Evolutionary conservation across 2,329 filamentous ascomycete genomes (phyloP).

Genomic region (Stachybotrys echinatus): DNA sequence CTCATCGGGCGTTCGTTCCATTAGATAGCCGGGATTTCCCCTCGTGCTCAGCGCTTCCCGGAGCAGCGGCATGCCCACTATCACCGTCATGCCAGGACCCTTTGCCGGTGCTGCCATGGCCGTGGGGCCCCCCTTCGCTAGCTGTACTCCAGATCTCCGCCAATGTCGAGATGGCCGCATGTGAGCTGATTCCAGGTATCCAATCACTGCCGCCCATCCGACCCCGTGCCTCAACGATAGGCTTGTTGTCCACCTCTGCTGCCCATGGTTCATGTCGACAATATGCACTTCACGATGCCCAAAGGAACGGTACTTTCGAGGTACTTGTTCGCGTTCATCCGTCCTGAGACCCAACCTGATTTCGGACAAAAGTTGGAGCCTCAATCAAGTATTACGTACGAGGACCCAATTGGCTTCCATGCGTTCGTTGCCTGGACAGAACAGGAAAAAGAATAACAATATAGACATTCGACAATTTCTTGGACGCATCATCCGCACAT

Average conservation of each 20-base stretch:
- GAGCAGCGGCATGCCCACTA: background rate
- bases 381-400: background rate
- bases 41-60: background rate
- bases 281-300: background rate
- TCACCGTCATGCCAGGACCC: too few relatives aligned
- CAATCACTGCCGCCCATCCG: constrained; percentile 20
- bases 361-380: background rate
- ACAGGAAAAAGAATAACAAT: too few relatives aligned
- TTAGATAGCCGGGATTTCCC: background rate
- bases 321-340: background rate
- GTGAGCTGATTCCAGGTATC: constrained; percentile 5
- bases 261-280: background rate
- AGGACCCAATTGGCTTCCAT: too few relatives aligned
- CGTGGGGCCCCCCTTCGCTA: background rate
- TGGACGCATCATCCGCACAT: too few relatives aligned
- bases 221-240: constrained; percentile 28
- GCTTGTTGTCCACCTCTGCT: background rate
- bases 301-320: background rate
- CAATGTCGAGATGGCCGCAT: background rate
- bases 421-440: too few relatives aligned
- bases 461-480: too few relatives aligned
- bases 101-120: background rate
- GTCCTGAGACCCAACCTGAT: background rate
- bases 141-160: background rate
- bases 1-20: too few relatives aligned